phyloP scores from a whole-genome alignment of 805 yeast species.

The Saccharomycopsis synnaedendra region DNA sequence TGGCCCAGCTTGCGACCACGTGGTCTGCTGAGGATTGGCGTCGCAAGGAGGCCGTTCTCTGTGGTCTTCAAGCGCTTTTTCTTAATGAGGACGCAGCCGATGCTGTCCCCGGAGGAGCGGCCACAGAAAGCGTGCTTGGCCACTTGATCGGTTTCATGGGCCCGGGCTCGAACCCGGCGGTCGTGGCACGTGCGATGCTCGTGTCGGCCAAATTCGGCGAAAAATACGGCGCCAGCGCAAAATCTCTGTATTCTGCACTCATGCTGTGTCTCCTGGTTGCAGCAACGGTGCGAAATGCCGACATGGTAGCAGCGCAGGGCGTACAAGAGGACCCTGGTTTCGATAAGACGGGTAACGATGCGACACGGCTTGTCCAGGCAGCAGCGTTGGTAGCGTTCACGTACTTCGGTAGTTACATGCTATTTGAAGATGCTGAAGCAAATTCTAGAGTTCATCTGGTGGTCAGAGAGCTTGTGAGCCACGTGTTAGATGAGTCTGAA shows the following conservation, averaged over 20 bases:
- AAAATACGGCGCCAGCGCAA: constrained; percentile 32
- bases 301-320: constrained; percentile 5
- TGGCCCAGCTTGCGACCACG: neutral
- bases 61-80: constrained; percentile 30
- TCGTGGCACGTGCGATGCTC: constrained; percentile 38
- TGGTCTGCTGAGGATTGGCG: constrained; percentile 19
- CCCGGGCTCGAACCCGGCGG: constrained; percentile 24
- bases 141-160: neutral
- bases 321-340: constrained; percentile 1
- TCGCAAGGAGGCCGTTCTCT: constrained; percentile 30
- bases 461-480: constrained; percentile 27
- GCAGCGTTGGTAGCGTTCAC: constrained; percentile 40
- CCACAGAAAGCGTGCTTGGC: neutral
- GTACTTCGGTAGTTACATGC: constrained; percentile 33
- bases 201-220: constrained; percentile 47
- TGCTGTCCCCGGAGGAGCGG: constrained; percentile 3
- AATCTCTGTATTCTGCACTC: constrained; percentile 18
- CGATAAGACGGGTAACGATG: constrained; percentile 19
- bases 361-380: constrained; percentile 23
- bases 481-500: constrained; percentile 48
- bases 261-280: constrained; percentile 7
- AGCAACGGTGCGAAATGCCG: neutral
- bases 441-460: constrained; percentile 16
- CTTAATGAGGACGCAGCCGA: constrained; percentile 25
- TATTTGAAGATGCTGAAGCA: constrained; percentile 19